Percentiles rank a stretch among this genome's conserved stretches.
Evolutionary conservation across 495 filamentous ascomycete genomes (phyloP).

Genomic region (Hyaloscypha bicolor): DNA sequence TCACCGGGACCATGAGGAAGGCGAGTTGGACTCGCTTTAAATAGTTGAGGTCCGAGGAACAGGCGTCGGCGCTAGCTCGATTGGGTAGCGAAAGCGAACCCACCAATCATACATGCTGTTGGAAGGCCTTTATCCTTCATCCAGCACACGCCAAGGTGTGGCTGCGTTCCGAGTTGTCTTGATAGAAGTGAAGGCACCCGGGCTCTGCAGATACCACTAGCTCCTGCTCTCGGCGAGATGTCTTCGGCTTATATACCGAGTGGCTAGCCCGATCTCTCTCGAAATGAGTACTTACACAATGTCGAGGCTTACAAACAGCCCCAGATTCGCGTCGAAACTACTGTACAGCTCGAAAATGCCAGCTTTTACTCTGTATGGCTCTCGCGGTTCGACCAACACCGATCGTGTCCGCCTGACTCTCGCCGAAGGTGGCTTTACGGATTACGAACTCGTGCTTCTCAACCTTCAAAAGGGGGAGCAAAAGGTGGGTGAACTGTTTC

Average conservation of each 20-base stretch:
- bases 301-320: slow-evolving; percentile 31
- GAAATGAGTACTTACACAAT: slow-evolving; percentile 33
- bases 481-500: slow-evolving; percentile 36
- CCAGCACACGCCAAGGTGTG: no score
- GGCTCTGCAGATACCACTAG: slow-evolving; percentile 27
- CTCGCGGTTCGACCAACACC: slow-evolving; percentile 41
- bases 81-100: slow-evolving; percentile 40
- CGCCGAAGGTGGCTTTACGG: slow-evolving; percentile 41
- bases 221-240: slow-evolving; percentile 31
- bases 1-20: slow-evolving; percentile 30
- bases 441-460: slow-evolving; percentile 41
- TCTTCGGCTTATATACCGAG: slow-evolving; percentile 32
- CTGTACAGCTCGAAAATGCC: slow-evolving; percentile 39
- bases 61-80: slow-evolving; percentile 35
- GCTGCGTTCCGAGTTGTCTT: slow-evolving; percentile 18
- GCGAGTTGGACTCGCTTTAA: slow-evolving; percentile 32
- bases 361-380: slow-evolving; percentile 43
- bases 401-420: slow-evolving; percentile 43
- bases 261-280: slow-evolving; percentile 29
- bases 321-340: slow-evolving; percentile 34
- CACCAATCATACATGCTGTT: slow-evolving; percentile 35
- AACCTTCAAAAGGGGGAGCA: slow-evolving; percentile 42
- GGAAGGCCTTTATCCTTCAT: slow-evolving; percentile 19
- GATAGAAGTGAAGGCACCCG: slow-evolving; percentile 27
- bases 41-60: slow-evolving; percentile 21